Conservation (phyloP, 768 basidiomycete species). For the Agaricus blazei region DNA sequence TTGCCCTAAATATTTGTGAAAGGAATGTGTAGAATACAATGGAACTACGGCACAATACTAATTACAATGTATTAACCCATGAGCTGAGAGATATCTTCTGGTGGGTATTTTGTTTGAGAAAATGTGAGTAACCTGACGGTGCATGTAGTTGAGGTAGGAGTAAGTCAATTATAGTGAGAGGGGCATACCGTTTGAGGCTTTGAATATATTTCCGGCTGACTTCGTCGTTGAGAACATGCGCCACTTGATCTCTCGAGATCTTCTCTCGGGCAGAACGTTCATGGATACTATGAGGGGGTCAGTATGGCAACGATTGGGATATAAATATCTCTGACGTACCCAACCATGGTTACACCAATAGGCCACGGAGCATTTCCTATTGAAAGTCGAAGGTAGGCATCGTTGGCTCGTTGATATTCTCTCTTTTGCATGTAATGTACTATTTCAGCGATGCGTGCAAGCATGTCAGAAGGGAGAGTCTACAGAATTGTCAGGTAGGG, state of each 20-base stretch:
- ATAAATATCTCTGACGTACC: conserved; percentile 45
- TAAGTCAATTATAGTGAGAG: not conserved
- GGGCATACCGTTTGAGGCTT: conserved; percentile 81
- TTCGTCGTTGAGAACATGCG: conserved; percentile 98
- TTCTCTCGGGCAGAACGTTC: conserved; percentile 97
- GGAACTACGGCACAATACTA: not conserved
- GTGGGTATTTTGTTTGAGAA: conserved; percentile 94
- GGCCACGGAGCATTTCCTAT: conserved; percentile 99
- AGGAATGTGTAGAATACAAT: not conserved
- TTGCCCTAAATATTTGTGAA: not conserved
- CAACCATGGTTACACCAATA: conserved; percentile 99
- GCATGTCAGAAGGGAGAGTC: conserved; percentile 81
- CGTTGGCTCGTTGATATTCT: conserved; percentile 93
- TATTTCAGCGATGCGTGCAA: conserved; percentile 86
- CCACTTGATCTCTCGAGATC: conserved; percentile 95
- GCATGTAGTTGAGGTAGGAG: not conserved
- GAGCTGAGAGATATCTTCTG: conserved; percentile 84
- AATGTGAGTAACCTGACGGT: conserved; percentile 80
- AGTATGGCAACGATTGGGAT: not conserved
- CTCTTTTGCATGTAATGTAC: conserved; percentile 96
- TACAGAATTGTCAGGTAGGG: conserved; percentile 19
- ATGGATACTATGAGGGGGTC: conserved; percentile 65
- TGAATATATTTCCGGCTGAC: conserved; percentile 98
- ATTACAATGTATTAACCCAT: conserved; percentile 60
- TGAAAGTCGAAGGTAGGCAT: conserved; percentile 92